Evolutionary conservation across 2,329 filamentous ascomycete species (phyloP).

Genomic region (Neonectria neomacrospora): DNA sequence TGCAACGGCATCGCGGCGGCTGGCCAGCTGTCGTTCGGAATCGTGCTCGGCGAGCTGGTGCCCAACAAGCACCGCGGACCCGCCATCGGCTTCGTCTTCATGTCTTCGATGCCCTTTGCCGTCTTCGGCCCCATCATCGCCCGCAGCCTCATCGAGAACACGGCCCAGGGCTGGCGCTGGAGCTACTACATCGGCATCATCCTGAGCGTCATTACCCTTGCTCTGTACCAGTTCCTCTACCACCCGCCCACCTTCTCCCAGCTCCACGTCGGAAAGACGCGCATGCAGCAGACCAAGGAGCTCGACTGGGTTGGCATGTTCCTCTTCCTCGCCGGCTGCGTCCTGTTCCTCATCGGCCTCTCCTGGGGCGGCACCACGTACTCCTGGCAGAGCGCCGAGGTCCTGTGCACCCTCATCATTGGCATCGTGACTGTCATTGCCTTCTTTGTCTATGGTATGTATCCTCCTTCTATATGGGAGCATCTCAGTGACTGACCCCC

Average conservation of each 20-base stretch:
- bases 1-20: conserved; percentile 54
- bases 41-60: conserved; percentile 56
- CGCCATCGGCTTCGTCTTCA: conserved; percentile 52
- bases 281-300: conserved; percentile 52
- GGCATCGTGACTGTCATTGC: conserved; percentile 49
- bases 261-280: conserved; percentile 54
- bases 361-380: conserved; percentile 55
- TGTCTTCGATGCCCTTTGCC: conserved; percentile 54
- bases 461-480: neutral
- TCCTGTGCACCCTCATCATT: conserved; percentile 52
- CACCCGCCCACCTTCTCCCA: conserved; percentile 58
- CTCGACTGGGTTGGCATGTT: conserved; percentile 59
- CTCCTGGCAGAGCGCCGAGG: conserved; percentile 55
- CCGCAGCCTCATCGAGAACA: conserved; percentile 55
- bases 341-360: conserved; percentile 57
- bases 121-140: conserved; percentile 60
- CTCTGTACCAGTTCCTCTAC: conserved; percentile 58
- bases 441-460: conserved; percentile 52
- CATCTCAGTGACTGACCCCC: conserved; percentile 12
- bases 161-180: conserved; percentile 59
- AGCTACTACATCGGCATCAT: conserved; percentile 61
- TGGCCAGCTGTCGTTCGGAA: conserved; percentile 55
- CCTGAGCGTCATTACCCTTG: conserved; percentile 52
- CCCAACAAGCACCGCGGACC: conserved; percentile 55
- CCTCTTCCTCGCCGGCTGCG: conserved; percentile 54